Percentiles rank a stretch among this genome's conserved stretches.
phyloP scores from a whole-genome alignment of 352 stramenopile genomes.

The Phytophthora cryptogea region DNA sequence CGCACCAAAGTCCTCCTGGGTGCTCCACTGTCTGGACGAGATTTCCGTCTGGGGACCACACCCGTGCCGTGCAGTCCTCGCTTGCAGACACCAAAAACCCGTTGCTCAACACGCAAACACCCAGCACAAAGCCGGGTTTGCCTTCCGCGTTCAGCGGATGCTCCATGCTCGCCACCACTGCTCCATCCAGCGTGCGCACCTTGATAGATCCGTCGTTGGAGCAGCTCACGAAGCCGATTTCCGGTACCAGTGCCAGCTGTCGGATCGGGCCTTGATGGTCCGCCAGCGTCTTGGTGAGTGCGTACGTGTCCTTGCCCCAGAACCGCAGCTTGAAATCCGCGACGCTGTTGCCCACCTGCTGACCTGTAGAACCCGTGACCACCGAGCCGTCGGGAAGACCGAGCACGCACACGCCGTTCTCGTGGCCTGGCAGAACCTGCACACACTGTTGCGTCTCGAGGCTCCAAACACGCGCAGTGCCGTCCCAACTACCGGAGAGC shows the following conservation, averaged over 20 bases:
- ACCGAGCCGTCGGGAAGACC: slow-evolving; percentile 61
- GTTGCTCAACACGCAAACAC: slow-evolving; percentile 62
- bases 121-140: slow-evolving; percentile 85
- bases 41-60: slow-evolving; percentile 65
- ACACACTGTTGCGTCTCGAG: slow-evolving; percentile 52
- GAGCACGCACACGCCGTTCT: slow-evolving; percentile 86
- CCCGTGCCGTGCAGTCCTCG: slow-evolving; percentile 81
- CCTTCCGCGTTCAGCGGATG: slow-evolving; percentile 82
- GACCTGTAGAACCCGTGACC: slow-evolving; percentile 78
- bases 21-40: slow-evolving; percentile 84
- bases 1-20: slow-evolving; percentile 85
- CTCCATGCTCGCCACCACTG: slow-evolving; percentile 64
- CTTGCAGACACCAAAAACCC: slow-evolving; percentile 73
- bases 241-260: slow-evolving; percentile 64
- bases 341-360: slow-evolving; percentile 76
- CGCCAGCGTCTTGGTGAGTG: slow-evolving; percentile 55
- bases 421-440: slow-evolving; percentile 64
- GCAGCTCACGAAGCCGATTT: slow-evolving; percentile 82
- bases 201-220: slow-evolving; percentile 86
- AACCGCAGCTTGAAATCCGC: slow-evolving; percentile 83
- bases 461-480: slow-evolving; percentile 78
- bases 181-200: slow-evolving; percentile 62
- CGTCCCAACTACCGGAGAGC: slow-evolving; percentile 85
- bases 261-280: slow-evolving; percentile 78
- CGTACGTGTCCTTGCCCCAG: slow-evolving; percentile 57